Percentiles rank a stretch among this genome's conserved stretches.
These are phyloP conservation scores for Mrakiaceae sp. DNA, from an alignment of 1,284 basidiomycete genomes.

Conservation along the genomic window DNA sequence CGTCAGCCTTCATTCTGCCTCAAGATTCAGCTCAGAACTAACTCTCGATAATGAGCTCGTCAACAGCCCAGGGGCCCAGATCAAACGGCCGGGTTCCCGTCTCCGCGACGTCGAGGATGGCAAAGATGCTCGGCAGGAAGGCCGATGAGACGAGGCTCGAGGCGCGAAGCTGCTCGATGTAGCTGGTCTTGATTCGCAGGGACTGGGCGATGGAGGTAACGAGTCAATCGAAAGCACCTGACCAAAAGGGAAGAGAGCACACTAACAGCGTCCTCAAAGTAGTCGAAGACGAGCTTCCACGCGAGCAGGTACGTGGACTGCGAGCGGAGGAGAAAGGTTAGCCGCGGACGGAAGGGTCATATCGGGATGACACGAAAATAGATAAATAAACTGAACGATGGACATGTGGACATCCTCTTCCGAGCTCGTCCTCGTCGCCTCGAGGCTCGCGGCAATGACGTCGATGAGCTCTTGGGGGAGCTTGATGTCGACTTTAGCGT, in stretches of 20 bases:
- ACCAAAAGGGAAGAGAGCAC: constrained; percentile 15
- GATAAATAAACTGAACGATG: background rate
- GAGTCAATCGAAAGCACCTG: background rate
- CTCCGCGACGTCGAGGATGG: constrained; percentile 52
- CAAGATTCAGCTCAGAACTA: constrained; percentile 28
- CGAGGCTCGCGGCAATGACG: constrained; percentile 36
- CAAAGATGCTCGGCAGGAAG: constrained; percentile 67
- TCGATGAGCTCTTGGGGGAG: constrained; percentile 57
- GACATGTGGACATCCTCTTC: constrained; percentile 39
- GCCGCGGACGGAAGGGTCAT: background rate
- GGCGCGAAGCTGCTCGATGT: constrained; percentile 72
- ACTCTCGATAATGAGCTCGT: constrained; percentile 77
- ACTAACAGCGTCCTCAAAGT: constrained; percentile 73
- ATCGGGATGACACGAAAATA: background rate
- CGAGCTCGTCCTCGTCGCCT: background rate
- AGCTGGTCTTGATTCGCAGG: constrained; percentile 63
- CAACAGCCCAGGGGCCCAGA: constrained; percentile 67
- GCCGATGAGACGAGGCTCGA: constrained; percentile 50
- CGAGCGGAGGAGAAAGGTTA: constrained; percentile 18
- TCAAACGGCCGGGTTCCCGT: constrained; percentile 55
- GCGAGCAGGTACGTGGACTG: constrained; percentile 48
- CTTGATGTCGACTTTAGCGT: constrained; percentile 20
- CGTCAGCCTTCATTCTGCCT: background rate
- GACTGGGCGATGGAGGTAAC: constrained; percentile 42
- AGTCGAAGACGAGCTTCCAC: constrained; percentile 83